Conservation (phyloP, 257 asterid species). For the Echium plantagineum region DNA sequence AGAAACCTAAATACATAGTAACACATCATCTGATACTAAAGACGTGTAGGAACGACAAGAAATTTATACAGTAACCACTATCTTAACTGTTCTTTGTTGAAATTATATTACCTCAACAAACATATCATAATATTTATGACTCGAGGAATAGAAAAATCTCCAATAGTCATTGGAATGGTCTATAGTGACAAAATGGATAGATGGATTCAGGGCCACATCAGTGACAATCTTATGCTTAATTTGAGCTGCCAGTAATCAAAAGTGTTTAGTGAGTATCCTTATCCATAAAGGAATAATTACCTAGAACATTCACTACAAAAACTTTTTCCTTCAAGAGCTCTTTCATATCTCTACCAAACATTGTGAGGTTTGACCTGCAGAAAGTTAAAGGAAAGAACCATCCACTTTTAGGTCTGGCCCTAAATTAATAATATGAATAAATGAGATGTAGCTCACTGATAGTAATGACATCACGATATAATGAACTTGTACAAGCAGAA, state of each 20-base stretch:
- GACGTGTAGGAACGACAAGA: no score
- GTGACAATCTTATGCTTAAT: no score
- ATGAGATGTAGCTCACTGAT: neutral
- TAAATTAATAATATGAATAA: no score
- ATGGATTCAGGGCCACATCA: no score
- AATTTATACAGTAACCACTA: neutral
- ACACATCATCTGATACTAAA: neutral
- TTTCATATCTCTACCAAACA: constrained; percentile 52
- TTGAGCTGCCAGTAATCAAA: neutral
- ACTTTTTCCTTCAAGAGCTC: constrained; percentile 58
- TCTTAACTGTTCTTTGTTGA: neutral
- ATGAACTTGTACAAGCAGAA: constrained; percentile 1
- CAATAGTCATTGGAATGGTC: neutral
- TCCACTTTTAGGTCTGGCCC: constrained; percentile 5
- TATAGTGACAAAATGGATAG: no score
- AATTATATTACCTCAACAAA: neutral
- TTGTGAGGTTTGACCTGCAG: constrained; percentile 19
- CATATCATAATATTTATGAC: no score
- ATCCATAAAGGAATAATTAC: constrained; percentile 27
- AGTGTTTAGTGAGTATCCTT: constrained; percentile 1
- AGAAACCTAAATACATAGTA: neutral
- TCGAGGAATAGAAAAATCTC: neutral
- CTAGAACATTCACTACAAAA: constrained; percentile 83
- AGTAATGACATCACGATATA: neutral
- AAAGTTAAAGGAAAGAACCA: constrained; percentile 5